These are phyloP conservation scores for Ormosia emarginata DNA, from an alignment of 306 rosid genomes.

Conservation along the genomic window DNA sequence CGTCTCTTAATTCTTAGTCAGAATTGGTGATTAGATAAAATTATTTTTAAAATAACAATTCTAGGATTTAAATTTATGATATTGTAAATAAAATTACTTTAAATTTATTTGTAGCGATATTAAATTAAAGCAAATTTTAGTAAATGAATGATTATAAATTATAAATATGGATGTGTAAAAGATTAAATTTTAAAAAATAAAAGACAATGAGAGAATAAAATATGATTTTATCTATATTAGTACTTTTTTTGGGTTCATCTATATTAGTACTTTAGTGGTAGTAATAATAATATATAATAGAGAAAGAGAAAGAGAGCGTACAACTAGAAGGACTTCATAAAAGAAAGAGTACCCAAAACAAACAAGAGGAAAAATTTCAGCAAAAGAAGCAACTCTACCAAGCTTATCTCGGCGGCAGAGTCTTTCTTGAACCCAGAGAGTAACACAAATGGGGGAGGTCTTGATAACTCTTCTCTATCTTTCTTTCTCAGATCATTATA, in stretches of 20 bases:
- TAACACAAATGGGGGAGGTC: conserved; percentile 55
- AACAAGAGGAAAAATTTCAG: background rate
- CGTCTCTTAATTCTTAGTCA: no score
- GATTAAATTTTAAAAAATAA: background rate
- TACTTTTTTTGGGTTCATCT: no score
- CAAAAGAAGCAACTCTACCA: background rate
- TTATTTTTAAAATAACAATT: no score
- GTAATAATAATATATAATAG: background rate
- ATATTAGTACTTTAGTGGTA: background rate
- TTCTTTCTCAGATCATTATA: background rate
- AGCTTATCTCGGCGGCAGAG: conserved; percentile 6
- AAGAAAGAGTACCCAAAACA: background rate
- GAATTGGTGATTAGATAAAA: no score
- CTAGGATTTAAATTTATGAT: no score
- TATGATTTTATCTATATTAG: background rate
- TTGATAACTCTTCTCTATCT: background rate
- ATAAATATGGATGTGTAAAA: background rate
- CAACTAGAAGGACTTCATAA: background rate
- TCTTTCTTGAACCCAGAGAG: background rate
- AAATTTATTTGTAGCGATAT: no score
- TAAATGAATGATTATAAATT: no score
- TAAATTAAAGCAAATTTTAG: no score
- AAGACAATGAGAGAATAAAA: background rate
- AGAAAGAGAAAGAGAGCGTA: background rate
- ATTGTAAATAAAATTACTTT: no score